These are phyloP conservation scores for Amoeboaphelidium protococcarum DNA, from an alignment of 371 early-diverging fungal genomes.

Conservation along the genomic window DNA sequence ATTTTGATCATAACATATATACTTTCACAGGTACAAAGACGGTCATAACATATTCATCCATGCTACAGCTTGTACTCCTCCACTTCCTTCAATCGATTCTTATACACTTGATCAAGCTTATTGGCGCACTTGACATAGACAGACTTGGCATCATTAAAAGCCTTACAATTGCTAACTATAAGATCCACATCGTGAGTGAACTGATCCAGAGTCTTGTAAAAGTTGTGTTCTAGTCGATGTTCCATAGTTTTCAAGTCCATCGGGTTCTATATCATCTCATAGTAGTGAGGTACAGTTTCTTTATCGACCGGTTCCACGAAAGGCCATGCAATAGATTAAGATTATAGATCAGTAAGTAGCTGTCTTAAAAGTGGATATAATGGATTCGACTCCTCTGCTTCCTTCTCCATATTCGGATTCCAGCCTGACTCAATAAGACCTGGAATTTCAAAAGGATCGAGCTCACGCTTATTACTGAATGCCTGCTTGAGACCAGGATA, in stretches of 20 bases:
- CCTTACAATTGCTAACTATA: constrained; percentile 61
- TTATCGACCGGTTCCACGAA: constrained; percentile 86
- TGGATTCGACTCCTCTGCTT: constrained; percentile 7
- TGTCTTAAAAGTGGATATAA: constrained; percentile 37
- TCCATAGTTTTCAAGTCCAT: constrained; percentile 78
- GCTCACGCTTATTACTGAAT: constrained; percentile 25
- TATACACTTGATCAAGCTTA: constrained; percentile 19
- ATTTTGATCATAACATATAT: too few species aligned
- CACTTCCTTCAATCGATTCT: constrained; percentile 9
- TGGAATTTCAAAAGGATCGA: constrained; percentile 29
- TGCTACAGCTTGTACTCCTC: too few species aligned
- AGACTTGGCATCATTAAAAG: constrained; percentile 52
- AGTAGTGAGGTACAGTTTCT: constrained; percentile 70
- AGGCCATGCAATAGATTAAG: constrained; percentile 77
- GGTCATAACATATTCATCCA: too few species aligned
- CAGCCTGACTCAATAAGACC: constrained; percentile 27
- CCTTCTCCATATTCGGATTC: constrained; percentile 1
- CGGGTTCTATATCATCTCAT: constrained; percentile 83
- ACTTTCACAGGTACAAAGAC: too few species aligned
- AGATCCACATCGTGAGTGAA: constrained; percentile 46
- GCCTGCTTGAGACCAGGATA: constrained; percentile 45
- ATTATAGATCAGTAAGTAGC: constrained; percentile 43
- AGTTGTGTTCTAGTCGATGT: constrained; percentile 36
- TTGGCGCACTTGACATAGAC: constrained; percentile 52
- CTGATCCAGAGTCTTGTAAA: constrained; percentile 36